Evolutionary conservation across 2,329 filamentous ascomycete species (phyloP).

Genomic region (Neonectria ditissima): DNA sequence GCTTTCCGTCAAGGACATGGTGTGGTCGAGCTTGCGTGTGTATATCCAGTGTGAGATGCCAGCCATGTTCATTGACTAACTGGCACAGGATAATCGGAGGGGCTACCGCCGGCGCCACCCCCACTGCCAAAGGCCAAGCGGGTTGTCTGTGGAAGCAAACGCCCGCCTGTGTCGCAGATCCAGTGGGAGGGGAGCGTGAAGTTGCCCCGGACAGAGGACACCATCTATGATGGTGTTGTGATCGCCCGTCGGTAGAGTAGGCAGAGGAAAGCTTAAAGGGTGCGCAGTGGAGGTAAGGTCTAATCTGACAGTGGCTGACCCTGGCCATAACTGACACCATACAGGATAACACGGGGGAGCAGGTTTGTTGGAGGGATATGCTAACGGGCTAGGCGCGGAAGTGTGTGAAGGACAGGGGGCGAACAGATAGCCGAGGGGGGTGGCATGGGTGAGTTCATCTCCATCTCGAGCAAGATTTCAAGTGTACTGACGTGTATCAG

Average conservation of each 20-base stretch:
- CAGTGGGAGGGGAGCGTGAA: neutral
- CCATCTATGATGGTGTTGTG: neutral
- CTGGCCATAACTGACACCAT: neutral
- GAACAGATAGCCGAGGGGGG: neutral
- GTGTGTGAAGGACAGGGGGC: neutral
- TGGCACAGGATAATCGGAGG: neutral
- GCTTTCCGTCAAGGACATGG: neutral
- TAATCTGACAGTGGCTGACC: neutral
- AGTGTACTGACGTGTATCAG: neutral
- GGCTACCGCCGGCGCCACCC: neutral
- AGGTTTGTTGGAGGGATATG: neutral
- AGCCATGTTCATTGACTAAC: too few species aligned
- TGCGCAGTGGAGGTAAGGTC: neutral
- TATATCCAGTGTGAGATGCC: too few species aligned
- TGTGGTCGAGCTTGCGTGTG: neutral
- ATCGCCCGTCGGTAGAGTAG: neutral
- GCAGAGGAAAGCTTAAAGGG: neutral
- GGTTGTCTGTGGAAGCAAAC: neutral
- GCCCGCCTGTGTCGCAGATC: neutral
- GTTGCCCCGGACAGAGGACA: neutral
- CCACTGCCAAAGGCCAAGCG: neutral
- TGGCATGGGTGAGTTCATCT: neutral
- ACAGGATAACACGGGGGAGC: neutral
- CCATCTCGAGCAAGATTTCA: neutral
- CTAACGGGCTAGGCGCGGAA: neutral